Percentiles rank a stretch among this genome's conserved stretches.
Evolutionary conservation across 148 eudicot genomes (phyloP).

Genomic region (Selenicereus undatus): DNA sequence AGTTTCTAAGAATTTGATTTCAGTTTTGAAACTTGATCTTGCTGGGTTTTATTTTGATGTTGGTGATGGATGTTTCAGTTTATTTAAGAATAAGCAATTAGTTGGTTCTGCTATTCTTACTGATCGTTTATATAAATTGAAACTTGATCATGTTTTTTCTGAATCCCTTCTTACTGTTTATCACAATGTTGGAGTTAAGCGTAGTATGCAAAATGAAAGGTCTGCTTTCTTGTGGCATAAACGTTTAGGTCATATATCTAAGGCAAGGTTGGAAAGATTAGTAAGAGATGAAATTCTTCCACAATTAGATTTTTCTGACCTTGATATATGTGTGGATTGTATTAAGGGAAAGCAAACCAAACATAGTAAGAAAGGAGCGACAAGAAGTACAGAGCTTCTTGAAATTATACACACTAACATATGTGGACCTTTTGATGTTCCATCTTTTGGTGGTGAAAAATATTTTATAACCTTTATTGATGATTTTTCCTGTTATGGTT

Average conservation of each 20-base stretch:
- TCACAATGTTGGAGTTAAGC: constrained; percentile 10
- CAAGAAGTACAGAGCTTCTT: constrained; percentile 27
- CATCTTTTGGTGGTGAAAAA: constrained; percentile 15
- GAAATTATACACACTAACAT: constrained; percentile 19
- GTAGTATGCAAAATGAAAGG: constrained; percentile 20
- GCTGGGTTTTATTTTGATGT: neutral
- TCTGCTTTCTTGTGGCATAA: constrained; percentile 24
- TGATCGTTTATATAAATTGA: constrained; percentile 17
- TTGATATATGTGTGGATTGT: constrained; percentile 27
- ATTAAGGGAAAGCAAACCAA: constrained; percentile 28
- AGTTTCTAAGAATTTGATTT: constrained; percentile 22
- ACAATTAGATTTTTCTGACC: constrained; percentile 16
- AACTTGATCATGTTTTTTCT: constrained; percentile 11
- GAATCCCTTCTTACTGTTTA: constrained; percentile 9
- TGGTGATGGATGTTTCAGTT: constrained; percentile 20
- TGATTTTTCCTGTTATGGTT: constrained; percentile 22
- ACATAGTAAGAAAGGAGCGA: constrained; percentile 25
- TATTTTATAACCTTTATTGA: constrained; percentile 28
- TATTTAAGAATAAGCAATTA: constrained; percentile 10
- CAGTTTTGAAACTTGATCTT: constrained; percentile 16
- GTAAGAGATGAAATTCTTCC: constrained; percentile 19
- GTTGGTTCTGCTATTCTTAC: constrained; percentile 14
- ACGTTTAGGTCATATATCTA: constrained; percentile 4
- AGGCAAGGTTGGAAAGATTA: constrained; percentile 21
- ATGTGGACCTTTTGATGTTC: neutral